Conservation (phyloP, 208 protist genomes). For the Leishmania amazonensis region DNA sequence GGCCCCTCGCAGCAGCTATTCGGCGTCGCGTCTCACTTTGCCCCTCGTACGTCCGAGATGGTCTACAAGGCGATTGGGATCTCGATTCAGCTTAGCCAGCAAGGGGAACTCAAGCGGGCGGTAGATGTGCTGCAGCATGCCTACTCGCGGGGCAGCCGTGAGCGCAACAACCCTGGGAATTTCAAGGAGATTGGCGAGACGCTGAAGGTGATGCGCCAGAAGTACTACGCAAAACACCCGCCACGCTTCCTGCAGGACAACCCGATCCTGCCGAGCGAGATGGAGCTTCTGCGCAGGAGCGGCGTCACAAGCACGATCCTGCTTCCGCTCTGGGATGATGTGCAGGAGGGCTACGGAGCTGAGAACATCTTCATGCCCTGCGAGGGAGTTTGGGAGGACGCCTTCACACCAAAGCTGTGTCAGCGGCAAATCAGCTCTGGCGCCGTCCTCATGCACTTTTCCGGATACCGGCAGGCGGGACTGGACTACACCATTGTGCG, state of each 20-base stretch:
- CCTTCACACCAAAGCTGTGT: conserved; percentile 46
- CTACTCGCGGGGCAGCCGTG: conserved; percentile 49
- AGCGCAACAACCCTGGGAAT: conserved; percentile 72
- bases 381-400: conserved; percentile 60
- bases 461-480: conserved; percentile 22
- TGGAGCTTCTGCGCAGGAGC: conserved; percentile 76
- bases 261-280: conserved; percentile 65
- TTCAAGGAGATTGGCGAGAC: conserved; percentile 66
- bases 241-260: conserved; percentile 89
- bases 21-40: conserved; percentile 32
- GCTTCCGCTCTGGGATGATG: conserved; percentile 89
- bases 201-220: conserved; percentile 60
- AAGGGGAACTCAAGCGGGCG: conserved; percentile 76
- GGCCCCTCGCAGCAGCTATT: conserved; percentile 6
- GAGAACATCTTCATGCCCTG: conserved; percentile 89
- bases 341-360: conserved; percentile 75
- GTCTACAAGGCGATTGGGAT: conserved; percentile 74
- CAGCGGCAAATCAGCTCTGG: conserved; percentile 24
- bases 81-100: conserved; percentile 44
- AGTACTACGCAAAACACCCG: conserved; percentile 51
- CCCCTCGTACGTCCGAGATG: conserved; percentile 53
- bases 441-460: conserved; percentile 46
- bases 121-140: conserved; percentile 85
- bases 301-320: conserved; percentile 67
- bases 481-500: conserved; percentile 50